These are phyloP conservation scores for Cerioporus squamosus DNA, from an alignment of 1,284 basidiomycete genomes.

Conservation along the genomic window DNA sequence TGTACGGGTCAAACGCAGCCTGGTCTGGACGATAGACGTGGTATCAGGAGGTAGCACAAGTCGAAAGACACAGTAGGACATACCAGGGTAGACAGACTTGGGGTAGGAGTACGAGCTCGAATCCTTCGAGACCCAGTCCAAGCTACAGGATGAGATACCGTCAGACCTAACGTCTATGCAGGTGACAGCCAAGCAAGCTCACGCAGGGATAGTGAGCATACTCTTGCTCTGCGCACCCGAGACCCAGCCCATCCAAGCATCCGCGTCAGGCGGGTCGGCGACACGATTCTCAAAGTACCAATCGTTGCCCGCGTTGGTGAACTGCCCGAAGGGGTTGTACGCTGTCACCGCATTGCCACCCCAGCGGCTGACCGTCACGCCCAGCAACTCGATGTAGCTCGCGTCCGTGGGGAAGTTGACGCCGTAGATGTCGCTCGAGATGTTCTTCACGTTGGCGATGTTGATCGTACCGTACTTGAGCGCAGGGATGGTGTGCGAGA, in stretches of 20 bases:
- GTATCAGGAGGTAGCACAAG: background rate
- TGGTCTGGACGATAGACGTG: constrained; percentile 39
- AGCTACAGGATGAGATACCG: constrained; percentile 30
- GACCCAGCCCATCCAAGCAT: constrained; percentile 53
- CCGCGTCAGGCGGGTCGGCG: constrained; percentile 38
- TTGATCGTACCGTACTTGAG: constrained; percentile 46
- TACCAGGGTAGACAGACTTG: constrained; percentile 44
- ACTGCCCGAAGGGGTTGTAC: constrained; percentile 53
- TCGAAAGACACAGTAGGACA: constrained; percentile 7
- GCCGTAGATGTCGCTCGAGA: constrained; percentile 51
- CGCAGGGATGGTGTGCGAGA: constrained; percentile 45
- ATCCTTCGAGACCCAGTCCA: constrained; percentile 60
- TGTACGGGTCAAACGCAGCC: constrained; percentile 47
- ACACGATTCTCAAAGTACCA: constrained; percentile 59
- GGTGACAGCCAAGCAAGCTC: constrained; percentile 17
- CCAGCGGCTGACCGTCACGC: constrained; percentile 53
- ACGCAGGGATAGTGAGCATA: constrained; percentile 54
- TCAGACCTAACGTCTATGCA: background rate
- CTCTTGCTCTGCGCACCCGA: constrained; percentile 44
- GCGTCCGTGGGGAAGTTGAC: constrained; percentile 54
- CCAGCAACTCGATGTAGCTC: constrained; percentile 48
- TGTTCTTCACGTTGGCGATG: constrained; percentile 39
- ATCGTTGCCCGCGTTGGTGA: constrained; percentile 55
- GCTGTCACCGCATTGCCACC: constrained; percentile 58
- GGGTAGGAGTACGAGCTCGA: constrained; percentile 53